Conservation (phyloP, 768 basidiomycete genomes). For the Polyporus arcularius region DNA sequence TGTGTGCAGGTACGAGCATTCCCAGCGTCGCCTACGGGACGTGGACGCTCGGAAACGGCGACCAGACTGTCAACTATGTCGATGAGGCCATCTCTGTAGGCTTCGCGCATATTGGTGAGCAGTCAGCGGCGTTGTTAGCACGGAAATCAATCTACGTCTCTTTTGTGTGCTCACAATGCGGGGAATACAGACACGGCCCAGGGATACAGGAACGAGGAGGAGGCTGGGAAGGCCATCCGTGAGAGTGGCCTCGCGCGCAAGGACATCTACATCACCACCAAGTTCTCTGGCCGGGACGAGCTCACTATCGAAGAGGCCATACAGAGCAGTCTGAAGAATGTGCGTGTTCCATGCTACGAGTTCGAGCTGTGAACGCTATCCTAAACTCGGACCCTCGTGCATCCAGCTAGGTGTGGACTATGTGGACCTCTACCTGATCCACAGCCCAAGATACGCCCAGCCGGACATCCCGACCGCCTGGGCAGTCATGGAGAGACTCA, state of each 20-base stretch:
- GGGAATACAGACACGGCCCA: slow-evolving; percentile 56
- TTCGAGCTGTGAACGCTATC: background rate
- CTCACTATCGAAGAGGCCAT: slow-evolving; percentile 58
- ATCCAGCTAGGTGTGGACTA: slow-evolving; percentile 61
- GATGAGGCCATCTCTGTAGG: slow-evolving; percentile 63
- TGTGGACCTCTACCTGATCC: slow-evolving; percentile 74
- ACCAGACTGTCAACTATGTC: slow-evolving; percentile 52
- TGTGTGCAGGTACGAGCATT: slow-evolving; percentile 40
- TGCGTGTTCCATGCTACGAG: slow-evolving; percentile 30
- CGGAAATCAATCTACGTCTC: too few relatives aligned
- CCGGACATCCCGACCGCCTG: slow-evolving; percentile 65
- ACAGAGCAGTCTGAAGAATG: slow-evolving; percentile 55
- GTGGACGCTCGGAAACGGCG: slow-evolving; percentile 63
- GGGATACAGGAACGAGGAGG: slow-evolving; percentile 58
- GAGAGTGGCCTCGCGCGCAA: slow-evolving; percentile 58
- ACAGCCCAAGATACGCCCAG: slow-evolving; percentile 51
- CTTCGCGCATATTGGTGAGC: slow-evolving; percentile 62
- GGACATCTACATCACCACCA: slow-evolving; percentile 67
- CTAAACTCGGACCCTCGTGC: background rate
- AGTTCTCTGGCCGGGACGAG: slow-evolving; percentile 54
- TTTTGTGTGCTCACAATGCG: too few relatives aligned
- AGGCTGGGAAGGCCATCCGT: slow-evolving; percentile 49
- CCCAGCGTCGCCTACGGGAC: slow-evolving; percentile 65
- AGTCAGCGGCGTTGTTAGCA: too few relatives aligned
- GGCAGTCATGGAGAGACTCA: slow-evolving; percentile 62